These are phyloP conservation scores for Emmonsiellopsis sp. DNA, from an alignment of 2,329 filamentous ascomycete species.

Conservation along the genomic window DNA sequence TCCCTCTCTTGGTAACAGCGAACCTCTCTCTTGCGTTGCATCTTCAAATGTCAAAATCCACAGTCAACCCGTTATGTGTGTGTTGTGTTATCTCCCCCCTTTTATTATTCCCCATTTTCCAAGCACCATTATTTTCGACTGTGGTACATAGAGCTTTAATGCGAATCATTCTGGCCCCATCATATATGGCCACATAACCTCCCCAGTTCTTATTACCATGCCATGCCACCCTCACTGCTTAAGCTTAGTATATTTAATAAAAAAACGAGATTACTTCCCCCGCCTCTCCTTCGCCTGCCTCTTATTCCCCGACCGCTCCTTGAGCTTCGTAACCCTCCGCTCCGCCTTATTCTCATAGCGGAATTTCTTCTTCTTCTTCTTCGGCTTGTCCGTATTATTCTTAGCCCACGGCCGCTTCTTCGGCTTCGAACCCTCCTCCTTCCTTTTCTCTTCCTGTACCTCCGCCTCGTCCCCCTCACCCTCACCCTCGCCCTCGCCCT, in stretches of 20 bases:
- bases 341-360: conserved; percentile 85
- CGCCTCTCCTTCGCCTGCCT: conserved; percentile 54
- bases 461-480: conserved; percentile 13
- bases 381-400: conserved; percentile 23
- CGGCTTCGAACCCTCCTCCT: conserved; percentile 8
- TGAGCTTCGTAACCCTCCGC: conserved; percentile 51
- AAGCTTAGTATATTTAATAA: neutral
- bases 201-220: neutral
- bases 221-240: neutral
- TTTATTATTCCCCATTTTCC: neutral
- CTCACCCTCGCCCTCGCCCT: conserved; percentile 8
- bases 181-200: neutral
- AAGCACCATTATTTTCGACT: neutral
- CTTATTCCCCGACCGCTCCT: conserved; percentile 60
- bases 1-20: neutral
- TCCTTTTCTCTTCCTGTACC: conserved; percentile 16
- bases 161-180: neutral
- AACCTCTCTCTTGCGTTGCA: neutral
- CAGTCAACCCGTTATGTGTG: neutral
- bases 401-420: conserved; percentile 37
- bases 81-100: neutral
- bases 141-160: conserved; percentile 6
- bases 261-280: conserved; percentile 22
- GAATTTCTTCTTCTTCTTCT: conserved; percentile 79
- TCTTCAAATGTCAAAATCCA: neutral